Base-by-base conservation (phyloP, 2,329 filamentous ascomycete genomes). In the Didymella exigua region DNA sequence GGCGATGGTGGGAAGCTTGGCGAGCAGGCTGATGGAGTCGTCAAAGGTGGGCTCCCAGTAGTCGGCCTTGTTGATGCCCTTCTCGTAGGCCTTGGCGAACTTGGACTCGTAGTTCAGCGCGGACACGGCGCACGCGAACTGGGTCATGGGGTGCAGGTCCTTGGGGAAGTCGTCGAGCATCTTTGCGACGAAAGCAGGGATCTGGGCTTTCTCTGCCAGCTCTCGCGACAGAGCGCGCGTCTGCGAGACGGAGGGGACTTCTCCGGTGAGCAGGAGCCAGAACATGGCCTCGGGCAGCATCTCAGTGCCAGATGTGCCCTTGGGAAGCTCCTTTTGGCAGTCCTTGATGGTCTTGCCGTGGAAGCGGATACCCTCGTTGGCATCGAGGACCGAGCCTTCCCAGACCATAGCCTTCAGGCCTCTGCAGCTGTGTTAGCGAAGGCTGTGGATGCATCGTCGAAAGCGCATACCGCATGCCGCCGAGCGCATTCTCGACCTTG, bases 241-340 rank as follows among this genome's bases (percentile, higher is more conserved):
- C 77, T 99, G 95, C 59, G 81, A 80, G 19, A 87, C 89, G 1
- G 89, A 90, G 21, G 95, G 95, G 19, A 98, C 90, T 77, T 96
- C 84, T 56, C 95, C 95, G 9, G 95, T 99, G 66, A 99, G 83
- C 45, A 99, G 86, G 36, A 98, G 86, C 95, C 95, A 99, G 84
- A 99, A 99, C 95, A 99, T 99, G 77, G 93, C 88, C 79, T 99
- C 95, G 42, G 95, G 95, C 11, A 98, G 85, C 95, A 98, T 99
- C 80, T 98, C 93, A 5, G 91, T 96, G 69, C 93, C 91, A 2
- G 89, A 86, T 56, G 85, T 91, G 65, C 93, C 95, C 82, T 97
- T 98, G 74, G 95, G 93, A 14, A 98, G 86, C 76, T 92, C 89
- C 65, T 88, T 86, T 75, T 98, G 95, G 81, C 95, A 99, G 74